phyloP scores from a whole-genome alignment of 129 eudicot genomes.

The Saposhnikovia divaricata region DNA sequence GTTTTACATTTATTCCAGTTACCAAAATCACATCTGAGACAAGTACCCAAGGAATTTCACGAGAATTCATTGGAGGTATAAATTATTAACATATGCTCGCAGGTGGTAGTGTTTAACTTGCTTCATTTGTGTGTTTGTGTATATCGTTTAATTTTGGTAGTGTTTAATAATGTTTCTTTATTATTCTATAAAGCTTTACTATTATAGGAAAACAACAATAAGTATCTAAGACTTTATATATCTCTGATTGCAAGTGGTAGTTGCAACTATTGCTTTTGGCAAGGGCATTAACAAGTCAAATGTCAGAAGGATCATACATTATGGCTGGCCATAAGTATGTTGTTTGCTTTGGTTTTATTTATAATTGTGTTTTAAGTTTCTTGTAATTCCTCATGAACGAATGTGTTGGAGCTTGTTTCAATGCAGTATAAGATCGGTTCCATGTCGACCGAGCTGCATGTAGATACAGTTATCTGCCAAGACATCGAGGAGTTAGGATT shows the following conservation, averaged over 20 bases:
- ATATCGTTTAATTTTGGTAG: background rate
- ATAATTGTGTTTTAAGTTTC: background rate
- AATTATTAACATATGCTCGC: slow-evolving; percentile 11
- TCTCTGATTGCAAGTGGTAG: slow-evolving; percentile 47
- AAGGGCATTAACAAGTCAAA: slow-evolving; percentile 90
- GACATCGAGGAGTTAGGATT: slow-evolving; percentile 35
- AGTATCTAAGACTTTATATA: background rate
- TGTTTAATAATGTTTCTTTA: background rate
- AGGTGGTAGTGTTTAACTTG: background rate
- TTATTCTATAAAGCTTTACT: background rate
- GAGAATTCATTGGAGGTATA: slow-evolving; percentile 62
- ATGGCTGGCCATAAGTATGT: slow-evolving; percentile 91
- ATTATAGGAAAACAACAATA: background rate
- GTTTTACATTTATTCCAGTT: slow-evolving; percentile 32
- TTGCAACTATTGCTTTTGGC: slow-evolving; percentile 95
- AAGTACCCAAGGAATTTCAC: slow-evolving; percentile 82
- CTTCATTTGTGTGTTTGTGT: background rate
- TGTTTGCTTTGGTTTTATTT: background rate
- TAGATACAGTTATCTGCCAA: slow-evolving; percentile 38
- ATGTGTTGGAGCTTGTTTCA: slow-evolving; percentile 1
- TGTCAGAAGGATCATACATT: slow-evolving; percentile 85
- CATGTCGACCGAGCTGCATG: slow-evolving; percentile 41
- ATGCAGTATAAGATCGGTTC: slow-evolving; percentile 23
- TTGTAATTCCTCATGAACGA: background rate
- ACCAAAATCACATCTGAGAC: slow-evolving; percentile 75